Conservation (phyloP, 768 basidiomycete genomes). For the Auriscalpium microsporum region DNA sequence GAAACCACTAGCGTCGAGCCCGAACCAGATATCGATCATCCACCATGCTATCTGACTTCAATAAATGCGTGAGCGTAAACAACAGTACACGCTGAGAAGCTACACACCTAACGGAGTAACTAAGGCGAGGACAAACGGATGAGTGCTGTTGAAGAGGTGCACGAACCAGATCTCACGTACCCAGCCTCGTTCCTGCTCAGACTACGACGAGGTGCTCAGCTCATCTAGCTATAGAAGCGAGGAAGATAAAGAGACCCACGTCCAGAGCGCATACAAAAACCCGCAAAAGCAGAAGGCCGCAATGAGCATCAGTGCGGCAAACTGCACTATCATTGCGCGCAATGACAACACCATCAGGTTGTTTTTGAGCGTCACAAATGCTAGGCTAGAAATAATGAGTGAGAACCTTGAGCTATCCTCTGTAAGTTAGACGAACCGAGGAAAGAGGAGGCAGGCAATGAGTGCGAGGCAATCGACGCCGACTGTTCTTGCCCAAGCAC, state of each 20-base stretch:
- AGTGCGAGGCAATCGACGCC: constrained; percentile 82
- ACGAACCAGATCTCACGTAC: constrained; percentile 26
- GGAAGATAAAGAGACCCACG: constrained; percentile 42
- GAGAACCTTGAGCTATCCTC: background rate
- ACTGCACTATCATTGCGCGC: constrained; percentile 91
- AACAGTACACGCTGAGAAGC: background rate
- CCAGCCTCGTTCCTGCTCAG: constrained; percentile 52
- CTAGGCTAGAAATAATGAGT: constrained; percentile 43
- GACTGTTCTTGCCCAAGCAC: constrained; percentile 53
- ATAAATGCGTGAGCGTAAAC: background rate
- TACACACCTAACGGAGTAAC: constrained; percentile 29
- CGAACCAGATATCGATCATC: constrained; percentile 92
- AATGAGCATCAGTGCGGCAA: constrained; percentile 72
- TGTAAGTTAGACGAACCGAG: constrained; percentile 40
- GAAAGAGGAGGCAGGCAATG: constrained; percentile 87
- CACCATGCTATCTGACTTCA: constrained; percentile 76
- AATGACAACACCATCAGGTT: constrained; percentile 75
- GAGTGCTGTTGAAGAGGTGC: background rate
- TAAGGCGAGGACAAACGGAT: constrained; percentile 12
- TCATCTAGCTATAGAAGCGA: background rate
- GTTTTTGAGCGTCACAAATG: constrained; percentile 82
- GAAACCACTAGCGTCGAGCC: constrained; percentile 90
- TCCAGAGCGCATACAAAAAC: constrained; percentile 90
- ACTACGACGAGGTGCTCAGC: constrained; percentile 27
- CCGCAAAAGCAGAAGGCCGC: constrained; percentile 89